Percentiles rank a stretch among this genome's conserved stretches.
These are phyloP conservation scores for Dothidotthia symphoricarpi DNA, from an alignment of 2,329 filamentous ascomycete species.

Conservation along the genomic window DNA sequence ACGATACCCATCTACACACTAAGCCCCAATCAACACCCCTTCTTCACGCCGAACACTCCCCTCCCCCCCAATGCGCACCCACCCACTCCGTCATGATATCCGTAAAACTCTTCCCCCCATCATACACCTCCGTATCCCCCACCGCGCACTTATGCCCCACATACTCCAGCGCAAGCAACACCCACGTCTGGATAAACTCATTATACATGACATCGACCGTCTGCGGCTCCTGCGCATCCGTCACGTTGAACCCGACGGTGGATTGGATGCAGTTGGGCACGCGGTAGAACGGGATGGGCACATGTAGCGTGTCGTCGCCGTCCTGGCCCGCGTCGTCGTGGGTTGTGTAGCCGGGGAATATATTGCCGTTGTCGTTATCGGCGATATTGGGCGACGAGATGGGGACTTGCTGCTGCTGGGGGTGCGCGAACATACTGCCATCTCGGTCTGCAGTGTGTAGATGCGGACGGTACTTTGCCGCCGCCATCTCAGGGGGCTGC, in stretches of 20 bases:
- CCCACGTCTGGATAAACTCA: slow-evolving; percentile 83
- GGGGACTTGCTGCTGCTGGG: slow-evolving; percentile 1
- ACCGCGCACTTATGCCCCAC: slow-evolving; percentile 52
- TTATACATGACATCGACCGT: slow-evolving; percentile 86
- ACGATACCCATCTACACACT: no score
- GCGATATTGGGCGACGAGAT: no score
- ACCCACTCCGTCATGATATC: slow-evolving; percentile 61
- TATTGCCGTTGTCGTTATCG: no score
- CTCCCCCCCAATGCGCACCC: slow-evolving; percentile 51
- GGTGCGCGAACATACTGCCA: slow-evolving; percentile 3
- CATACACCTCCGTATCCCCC: slow-evolving; percentile 53
- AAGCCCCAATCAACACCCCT: no score
- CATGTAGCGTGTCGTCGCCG: slow-evolving; percentile 87
- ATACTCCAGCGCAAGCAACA: slow-evolving; percentile 71
- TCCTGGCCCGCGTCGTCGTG: slow-evolving; percentile 77
- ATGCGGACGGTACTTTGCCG: slow-evolving; percentile 23
- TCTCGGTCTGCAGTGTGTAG: no score
- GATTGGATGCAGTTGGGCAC: slow-evolving; percentile 84
- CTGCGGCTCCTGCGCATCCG: slow-evolving; percentile 55
- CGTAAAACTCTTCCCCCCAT: slow-evolving; percentile 56
- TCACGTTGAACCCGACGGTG: slow-evolving; percentile 56
- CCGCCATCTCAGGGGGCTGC: slow-evolving; percentile 48
- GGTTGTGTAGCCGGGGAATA: slow-evolving; percentile 85
- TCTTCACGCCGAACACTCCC: no score
- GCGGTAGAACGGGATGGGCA: slow-evolving; percentile 68